phyloP scores from a whole-genome alignment of 495 filamentous ascomycete species.

The Lophiostoma macrostomum region DNA sequence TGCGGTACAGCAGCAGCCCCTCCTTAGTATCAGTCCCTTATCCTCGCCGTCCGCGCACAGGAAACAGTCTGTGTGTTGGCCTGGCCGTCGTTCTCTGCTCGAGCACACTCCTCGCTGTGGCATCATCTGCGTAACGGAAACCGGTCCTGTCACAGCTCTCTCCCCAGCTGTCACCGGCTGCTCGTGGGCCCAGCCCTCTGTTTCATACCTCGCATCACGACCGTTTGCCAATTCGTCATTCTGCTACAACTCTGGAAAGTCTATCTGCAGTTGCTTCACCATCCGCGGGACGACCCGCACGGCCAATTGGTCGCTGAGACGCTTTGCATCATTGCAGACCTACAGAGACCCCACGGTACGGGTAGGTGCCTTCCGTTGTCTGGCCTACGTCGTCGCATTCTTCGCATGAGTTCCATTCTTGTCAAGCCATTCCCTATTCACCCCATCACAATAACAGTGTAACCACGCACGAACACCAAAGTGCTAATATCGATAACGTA shows the following conservation, averaged over 20 bases:
- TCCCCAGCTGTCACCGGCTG: conserved; percentile 9
- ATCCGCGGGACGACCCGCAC: conserved; percentile 13
- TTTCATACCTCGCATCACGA: conserved; percentile 28
- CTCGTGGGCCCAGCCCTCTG: conserved; percentile 5
- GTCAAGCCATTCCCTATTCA: conserved; percentile 15
- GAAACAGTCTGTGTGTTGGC: background rate
- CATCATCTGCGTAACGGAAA: conserved; percentile 21
- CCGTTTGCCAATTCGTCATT: conserved; percentile 26
- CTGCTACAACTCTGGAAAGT: conserved; percentile 27
- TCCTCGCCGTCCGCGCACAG: background rate
- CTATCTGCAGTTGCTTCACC: conserved; percentile 8
- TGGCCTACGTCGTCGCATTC: conserved; percentile 21
- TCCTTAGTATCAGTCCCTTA: conserved; percentile 13
- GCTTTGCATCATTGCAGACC: conserved; percentile 7
- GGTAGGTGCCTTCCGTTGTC: conserved; percentile 22
- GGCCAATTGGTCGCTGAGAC: conserved; percentile 22
- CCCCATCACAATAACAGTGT: conserved; percentile 22
- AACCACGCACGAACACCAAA: conserved; percentile 17
- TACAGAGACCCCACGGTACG: conserved; percentile 6
- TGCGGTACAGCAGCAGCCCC: conserved; percentile 5
- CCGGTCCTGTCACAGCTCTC: conserved; percentile 21
- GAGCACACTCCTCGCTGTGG: conserved; percentile 13
- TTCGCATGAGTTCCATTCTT: conserved; percentile 14
- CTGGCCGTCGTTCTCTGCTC: conserved; percentile 2
- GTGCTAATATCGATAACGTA: conserved; percentile 2